A percentile compares a stretch with the other conserved stretches of the same genome.
Conservation (phyloP, 805 yeast species). For the Candida maltosa region DNA sequence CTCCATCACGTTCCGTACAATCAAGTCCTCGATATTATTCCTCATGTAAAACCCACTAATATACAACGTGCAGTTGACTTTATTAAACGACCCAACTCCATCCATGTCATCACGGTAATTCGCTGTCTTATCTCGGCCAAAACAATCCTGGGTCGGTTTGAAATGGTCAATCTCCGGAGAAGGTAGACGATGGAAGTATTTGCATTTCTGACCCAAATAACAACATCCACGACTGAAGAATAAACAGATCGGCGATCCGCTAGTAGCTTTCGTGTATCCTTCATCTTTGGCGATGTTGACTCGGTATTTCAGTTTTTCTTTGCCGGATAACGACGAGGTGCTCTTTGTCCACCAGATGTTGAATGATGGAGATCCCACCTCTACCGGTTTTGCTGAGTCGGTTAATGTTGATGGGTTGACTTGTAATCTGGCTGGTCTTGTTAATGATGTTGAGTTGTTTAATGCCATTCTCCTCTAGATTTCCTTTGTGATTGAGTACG, state of each 20-base stretch:
- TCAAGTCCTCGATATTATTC: constrained; percentile 30
- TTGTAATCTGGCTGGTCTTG: constrained; percentile 65
- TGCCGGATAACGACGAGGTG: constrained; percentile 42
- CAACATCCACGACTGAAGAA: constrained; percentile 91
- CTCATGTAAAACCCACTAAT: constrained; percentile 57
- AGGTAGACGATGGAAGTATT: constrained; percentile 77
- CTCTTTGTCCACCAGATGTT: constrained; percentile 95
- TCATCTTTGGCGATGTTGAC: constrained; percentile 62
- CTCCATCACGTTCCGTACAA: constrained; percentile 53
- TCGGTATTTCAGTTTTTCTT: constrained; percentile 53
- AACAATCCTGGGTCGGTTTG: constrained; percentile 75
- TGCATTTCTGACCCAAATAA: constrained; percentile 71
- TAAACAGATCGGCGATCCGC: constrained; percentile 56
- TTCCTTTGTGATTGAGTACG: background rate
- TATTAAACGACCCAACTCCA: constrained; percentile 81
- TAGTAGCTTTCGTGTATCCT: constrained; percentile 73
- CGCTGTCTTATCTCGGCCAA: constrained; percentile 84
- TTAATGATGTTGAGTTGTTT: background rate
- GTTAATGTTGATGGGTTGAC: constrained; percentile 58
- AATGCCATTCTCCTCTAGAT: background rate
- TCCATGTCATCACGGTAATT: constrained; percentile 90
- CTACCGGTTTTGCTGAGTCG: constrained; percentile 67
- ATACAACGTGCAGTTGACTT: constrained; percentile 70
- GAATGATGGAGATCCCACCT: constrained; percentile 67
- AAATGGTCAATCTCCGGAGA: constrained; percentile 50